These are phyloP conservation scores for Cladosporium colombiae DNA, from an alignment of 2,329 filamentous ascomycete genomes.

Conservation along the genomic window DNA sequence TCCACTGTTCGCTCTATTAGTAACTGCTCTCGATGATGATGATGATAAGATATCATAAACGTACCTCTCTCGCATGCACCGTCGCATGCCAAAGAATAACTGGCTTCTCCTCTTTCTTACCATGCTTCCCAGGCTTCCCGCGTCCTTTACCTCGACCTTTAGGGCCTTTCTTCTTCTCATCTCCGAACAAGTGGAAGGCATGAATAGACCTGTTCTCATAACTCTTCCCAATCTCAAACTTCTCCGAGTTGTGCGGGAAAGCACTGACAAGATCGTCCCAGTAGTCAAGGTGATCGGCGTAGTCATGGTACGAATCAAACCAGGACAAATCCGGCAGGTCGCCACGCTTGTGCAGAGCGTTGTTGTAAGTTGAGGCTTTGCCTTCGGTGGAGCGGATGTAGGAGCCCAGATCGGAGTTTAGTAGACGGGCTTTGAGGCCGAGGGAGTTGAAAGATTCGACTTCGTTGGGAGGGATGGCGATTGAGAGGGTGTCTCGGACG, in stretches of 20 bases:
- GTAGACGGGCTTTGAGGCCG: slow-evolving; percentile 35
- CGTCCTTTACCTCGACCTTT: neutral
- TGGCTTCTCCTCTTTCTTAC: slow-evolving; percentile 41
- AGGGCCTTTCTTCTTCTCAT: slow-evolving; percentile 27
- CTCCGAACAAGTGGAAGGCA: slow-evolving; percentile 57
- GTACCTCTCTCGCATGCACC: slow-evolving; percentile 55
- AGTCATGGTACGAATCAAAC: slow-evolving; percentile 58
- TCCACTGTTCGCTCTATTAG: slow-evolving; percentile 49
- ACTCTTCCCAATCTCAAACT: slow-evolving; percentile 54
- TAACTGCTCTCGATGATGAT: neutral
- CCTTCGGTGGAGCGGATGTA: slow-evolving; percentile 36
- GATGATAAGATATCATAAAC: neutral
- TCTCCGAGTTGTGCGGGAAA: slow-evolving; percentile 50
- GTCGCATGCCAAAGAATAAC: slow-evolving; percentile 57
- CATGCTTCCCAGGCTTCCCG: neutral
- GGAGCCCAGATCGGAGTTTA: slow-evolving; percentile 48
- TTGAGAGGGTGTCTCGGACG: slow-evolving; percentile 35
- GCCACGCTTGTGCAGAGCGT: slow-evolving; percentile 11
- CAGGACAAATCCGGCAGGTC: slow-evolving; percentile 43
- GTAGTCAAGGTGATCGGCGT: slow-evolving; percentile 54
- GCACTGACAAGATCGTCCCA: slow-evolving; percentile 49
- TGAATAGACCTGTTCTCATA: slow-evolving; percentile 47
- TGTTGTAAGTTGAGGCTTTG: slow-evolving; percentile 18
- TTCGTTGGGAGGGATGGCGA: slow-evolving; percentile 16
- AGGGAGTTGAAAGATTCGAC: slow-evolving; percentile 35